Evolutionary conservation across 2,329 filamentous ascomycete species (phyloP), one percentile per base, ranked within the genome.

Genomic region (Fusarium sp.): DNA sequence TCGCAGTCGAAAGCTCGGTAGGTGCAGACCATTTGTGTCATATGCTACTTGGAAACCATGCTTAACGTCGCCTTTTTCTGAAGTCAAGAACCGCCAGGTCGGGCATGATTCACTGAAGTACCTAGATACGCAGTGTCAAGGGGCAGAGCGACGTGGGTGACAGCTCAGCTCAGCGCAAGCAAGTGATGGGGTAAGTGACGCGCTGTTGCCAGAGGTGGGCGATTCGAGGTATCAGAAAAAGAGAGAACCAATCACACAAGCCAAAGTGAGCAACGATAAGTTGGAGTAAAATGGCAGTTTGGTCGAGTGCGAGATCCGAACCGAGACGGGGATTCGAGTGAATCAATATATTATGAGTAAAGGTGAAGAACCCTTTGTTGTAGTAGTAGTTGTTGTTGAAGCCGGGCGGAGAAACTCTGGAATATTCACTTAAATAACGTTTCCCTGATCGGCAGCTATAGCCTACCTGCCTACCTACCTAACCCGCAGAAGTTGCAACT

Each of bases 1-100:
- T 41, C 41, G 41, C 25, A 43, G 42, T 47, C 40, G 23, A 42
- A 32, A 42, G 32, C 40, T 50, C 34, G 34, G 9, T n/a, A 42
- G 32, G 50, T 40, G 55, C 45, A 51, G 65, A 72, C 65, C 66
- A 70, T 66, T 58, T 72, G 63, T 51, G 64, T 51, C 41, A 42
- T 64, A 72, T 45, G 46, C 56, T 66, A 70, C 32, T 55, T 53
- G 51, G 45, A 16, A 43, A 51, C 43, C 69, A 73, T 74, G 55
- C 69, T 75, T 66, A 75, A 64, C 69, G 65, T 73, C 74, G 66
- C 54, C 69, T 55, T 54, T 73, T 75, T 66, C 57, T 72, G 43
- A 65, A 72, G 30, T 72, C 66, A 34, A 72, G 50, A 34, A 69
- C 63, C 42, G 61, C 59, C 43, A 55, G 48, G 21, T 61, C 54